These are phyloP conservation scores for Pistacia atlantica DNA, from an alignment of 345 rosid species.

Conservation along the genomic window DNA sequence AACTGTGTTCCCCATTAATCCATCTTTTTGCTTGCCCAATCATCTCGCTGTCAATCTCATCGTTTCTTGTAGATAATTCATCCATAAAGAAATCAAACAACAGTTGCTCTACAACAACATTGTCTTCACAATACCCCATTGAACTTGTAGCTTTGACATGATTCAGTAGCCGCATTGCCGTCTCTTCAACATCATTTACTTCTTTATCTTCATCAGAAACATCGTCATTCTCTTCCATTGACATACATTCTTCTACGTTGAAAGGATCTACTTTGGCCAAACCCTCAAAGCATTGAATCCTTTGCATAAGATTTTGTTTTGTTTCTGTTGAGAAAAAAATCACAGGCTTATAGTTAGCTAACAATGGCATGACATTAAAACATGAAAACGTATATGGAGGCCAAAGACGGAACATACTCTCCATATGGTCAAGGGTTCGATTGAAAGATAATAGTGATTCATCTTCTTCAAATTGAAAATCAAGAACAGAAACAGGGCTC, in stretches of 20 bases:
- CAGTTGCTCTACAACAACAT: constrained; percentile 23
- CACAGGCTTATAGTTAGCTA: not conserved
- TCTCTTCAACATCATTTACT: constrained; percentile 37
- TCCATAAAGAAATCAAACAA: constrained; percentile 55
- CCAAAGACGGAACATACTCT: constrained; percentile 38
- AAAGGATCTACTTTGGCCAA: constrained; percentile 33
- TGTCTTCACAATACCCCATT: constrained; percentile 20
- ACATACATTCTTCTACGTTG: constrained; percentile 38
- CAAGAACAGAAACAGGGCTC: constrained; percentile 58
- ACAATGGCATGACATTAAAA: not conserved
- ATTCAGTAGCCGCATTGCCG: constrained; percentile 42
- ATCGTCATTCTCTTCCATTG: constrained; percentile 30
- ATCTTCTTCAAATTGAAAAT: constrained; percentile 39
- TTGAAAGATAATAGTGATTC: constrained; percentile 36
- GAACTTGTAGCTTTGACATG: constrained; percentile 38
- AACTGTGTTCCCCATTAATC: constrained; percentile 39
- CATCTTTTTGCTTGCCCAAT: constrained; percentile 44
- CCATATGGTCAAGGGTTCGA: constrained; percentile 43
- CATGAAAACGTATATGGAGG: not conserved
- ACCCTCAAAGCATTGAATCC: constrained; percentile 36
- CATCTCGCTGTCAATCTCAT: constrained; percentile 22
- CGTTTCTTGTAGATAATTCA: constrained; percentile 26
- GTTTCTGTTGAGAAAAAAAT: constrained; percentile 28
- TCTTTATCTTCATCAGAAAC: constrained; percentile 24
- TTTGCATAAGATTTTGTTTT: constrained; percentile 41